Conservation (phyloP, 192 early-diverging fungal genomes). For the Podila horticola region DNA sequence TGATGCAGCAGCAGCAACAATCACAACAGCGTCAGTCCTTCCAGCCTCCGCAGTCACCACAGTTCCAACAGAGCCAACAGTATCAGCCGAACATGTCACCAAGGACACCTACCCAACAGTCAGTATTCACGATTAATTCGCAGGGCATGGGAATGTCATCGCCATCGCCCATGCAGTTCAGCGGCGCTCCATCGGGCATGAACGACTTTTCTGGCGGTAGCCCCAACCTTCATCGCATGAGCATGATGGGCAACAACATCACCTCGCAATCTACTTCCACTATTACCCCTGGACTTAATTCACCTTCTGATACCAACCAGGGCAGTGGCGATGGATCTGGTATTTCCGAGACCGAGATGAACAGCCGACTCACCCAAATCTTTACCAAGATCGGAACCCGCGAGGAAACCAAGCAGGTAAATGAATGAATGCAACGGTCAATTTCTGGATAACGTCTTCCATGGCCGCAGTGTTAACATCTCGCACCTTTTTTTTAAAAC, state of each 20-base stretch:
- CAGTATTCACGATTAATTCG: neutral
- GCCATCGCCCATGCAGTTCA: neutral
- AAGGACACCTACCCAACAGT: conserved; percentile 5
- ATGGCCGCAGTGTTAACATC: neutral
- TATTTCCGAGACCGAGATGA: conserved; percentile 68
- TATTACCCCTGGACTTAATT: conserved; percentile 11
- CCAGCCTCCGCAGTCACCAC: conserved; percentile 36
- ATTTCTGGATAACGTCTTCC: neutral
- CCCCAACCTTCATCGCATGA: conserved; percentile 18
- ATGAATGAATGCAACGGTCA: neutral
- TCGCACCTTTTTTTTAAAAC: neutral
- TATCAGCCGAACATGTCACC: conserved; percentile 18
- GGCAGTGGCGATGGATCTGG: conserved; percentile 25
- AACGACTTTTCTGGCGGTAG: conserved; percentile 14
- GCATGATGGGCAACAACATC: conserved; percentile 23
- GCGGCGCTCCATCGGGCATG: neutral
- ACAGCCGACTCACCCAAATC: conserved; percentile 70
- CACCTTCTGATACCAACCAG: conserved; percentile 6
- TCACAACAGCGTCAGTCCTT: neutral
- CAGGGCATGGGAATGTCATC: conserved; percentile 14
- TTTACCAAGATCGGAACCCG: conserved; percentile 77
- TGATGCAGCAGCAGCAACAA: conserved; percentile 37
- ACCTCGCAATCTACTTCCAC: conserved; percentile 8
- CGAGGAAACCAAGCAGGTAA: conserved; percentile 73
- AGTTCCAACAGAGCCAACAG: conserved; percentile 19